Conservation (phyloP, 2,329 filamentous ascomycete genomes). For the Xylaria sp. region DNA sequence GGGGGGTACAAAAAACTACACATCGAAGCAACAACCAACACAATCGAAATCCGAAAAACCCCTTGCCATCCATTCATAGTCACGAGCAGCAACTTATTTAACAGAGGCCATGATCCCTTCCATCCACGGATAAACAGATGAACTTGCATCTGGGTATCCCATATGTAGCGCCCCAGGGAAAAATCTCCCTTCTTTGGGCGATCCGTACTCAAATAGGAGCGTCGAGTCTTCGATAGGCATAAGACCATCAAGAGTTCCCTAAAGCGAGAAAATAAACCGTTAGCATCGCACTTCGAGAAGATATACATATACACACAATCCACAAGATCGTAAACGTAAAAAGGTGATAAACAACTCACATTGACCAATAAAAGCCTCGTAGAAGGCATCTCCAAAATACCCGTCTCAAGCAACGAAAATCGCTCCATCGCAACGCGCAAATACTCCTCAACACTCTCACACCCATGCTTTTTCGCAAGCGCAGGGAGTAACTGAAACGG, state of each 20-base stretch:
- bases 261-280: conserved; percentile 3
- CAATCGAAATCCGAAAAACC: neutral
- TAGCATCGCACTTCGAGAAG: neutral
- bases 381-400: conserved; percentile 66
- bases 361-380: conserved; percentile 71
- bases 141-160: conserved; percentile 73
- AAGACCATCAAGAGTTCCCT: conserved; percentile 71
- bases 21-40: neutral
- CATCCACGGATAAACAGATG: conserved; percentile 70
- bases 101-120: conserved; percentile 61
- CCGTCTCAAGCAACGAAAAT: conserved; percentile 71
- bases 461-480: conserved; percentile 72
- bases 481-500: conserved; percentile 67
- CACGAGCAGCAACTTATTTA: conserved; percentile 28
- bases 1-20: neutral
- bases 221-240: conserved; percentile 76
- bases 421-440: conserved; percentile 65
- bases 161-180: conserved; percentile 72
- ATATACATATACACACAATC: neutral
- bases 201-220: conserved; percentile 72
- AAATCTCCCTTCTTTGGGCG: conserved; percentile 73
- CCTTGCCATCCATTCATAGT: neutral
- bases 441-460: conserved; percentile 65
- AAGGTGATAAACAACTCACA: conserved; percentile 52
- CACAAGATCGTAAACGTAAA: neutral